A percentile compares a stretch with the other conserved stretches of the same genome.
phyloP scores from a whole-genome alignment of 1,284 basidiomycete genomes.

The Ustilago cynodontis region DNA sequence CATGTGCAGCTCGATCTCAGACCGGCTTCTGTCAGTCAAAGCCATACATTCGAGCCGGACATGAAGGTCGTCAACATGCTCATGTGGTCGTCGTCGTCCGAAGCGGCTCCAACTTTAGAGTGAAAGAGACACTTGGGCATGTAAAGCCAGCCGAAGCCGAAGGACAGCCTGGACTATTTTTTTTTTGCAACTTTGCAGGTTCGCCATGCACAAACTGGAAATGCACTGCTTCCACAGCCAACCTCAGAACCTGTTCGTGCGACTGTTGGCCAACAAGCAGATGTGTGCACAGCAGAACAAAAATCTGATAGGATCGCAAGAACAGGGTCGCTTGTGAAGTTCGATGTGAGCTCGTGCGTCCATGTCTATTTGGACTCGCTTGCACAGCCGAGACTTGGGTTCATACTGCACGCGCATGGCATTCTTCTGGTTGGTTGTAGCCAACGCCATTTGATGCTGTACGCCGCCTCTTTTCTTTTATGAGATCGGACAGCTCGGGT shows the following conservation, averaged over 20 bases:
- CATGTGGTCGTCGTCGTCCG: not conserved
- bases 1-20: not conserved
- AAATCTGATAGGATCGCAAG: constrained; percentile 4
- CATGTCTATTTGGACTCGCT: not conserved
- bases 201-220: no score
- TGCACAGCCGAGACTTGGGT: not conserved
- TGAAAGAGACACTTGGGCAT: not conserved
- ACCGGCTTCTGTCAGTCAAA: not conserved
- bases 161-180: not conserved
- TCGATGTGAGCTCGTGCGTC: not conserved
- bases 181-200: no score
- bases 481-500: constrained; percentile 13
- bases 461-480: not conserved
- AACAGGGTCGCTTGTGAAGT: not conserved
- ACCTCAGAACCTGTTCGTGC: not conserved
- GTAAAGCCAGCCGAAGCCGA: not conserved
- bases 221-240: not conserved
- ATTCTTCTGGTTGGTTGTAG: constrained; percentile 2
- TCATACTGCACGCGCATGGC: not conserved
- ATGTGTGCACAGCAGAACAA: not conserved
- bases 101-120: not conserved
- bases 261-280: not conserved
- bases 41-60: not conserved
- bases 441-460: not conserved
- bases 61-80: not conserved